Percentiles rank a stretch among this genome's conserved stretches.
Evolutionary conservation across 371 early-diverging fungal genomes (phyloP).

Genomic region (Mucor ambiguus): DNA sequence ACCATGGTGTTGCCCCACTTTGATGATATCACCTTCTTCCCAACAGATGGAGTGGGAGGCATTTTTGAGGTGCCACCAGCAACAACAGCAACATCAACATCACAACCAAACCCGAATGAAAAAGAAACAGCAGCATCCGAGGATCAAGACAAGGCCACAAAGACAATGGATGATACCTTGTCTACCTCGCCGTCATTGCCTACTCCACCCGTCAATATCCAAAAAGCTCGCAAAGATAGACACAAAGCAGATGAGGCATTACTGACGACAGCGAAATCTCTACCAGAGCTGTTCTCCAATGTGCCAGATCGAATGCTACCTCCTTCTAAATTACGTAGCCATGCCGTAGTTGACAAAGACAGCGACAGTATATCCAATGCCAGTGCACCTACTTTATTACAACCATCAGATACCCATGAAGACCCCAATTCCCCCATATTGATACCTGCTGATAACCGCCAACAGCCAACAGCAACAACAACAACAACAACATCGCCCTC

Average conservation of each 20-base stretch:
- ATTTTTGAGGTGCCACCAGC: conserved; percentile 43
- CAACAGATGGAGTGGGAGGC: conserved; percentile 65
- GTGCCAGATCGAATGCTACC: conserved; percentile 11
- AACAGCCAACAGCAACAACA: neutral
- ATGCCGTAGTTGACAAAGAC: neutral
- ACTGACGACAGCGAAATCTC: conserved; percentile 27
- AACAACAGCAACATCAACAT: neutral
- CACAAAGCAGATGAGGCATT: conserved; percentile 20
- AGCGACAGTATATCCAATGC: neutral
- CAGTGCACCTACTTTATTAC: conserved; percentile 1
- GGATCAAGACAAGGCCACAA: neutral
- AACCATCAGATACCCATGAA: neutral
- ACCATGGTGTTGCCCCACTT: conserved; percentile 88
- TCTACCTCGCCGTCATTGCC: neutral
- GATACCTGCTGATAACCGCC: conserved; percentile 5
- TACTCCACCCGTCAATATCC: neutral
- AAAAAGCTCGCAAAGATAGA: conserved; percentile 14
- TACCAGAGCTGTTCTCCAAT: conserved; percentile 33
- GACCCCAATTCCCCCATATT: neutral
- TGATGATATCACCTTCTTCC: conserved; percentile 89
- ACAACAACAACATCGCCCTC: too few species aligned
- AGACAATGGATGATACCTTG: neutral
- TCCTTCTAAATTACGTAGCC: neutral
- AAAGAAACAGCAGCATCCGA: neutral
- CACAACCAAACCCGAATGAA: neutral